Evolutionary conservation across 208 protist genomes (phyloP), one percentile per base, ranked within the genome.

Genomic region (Trypanosomatidae sp.): DNA sequence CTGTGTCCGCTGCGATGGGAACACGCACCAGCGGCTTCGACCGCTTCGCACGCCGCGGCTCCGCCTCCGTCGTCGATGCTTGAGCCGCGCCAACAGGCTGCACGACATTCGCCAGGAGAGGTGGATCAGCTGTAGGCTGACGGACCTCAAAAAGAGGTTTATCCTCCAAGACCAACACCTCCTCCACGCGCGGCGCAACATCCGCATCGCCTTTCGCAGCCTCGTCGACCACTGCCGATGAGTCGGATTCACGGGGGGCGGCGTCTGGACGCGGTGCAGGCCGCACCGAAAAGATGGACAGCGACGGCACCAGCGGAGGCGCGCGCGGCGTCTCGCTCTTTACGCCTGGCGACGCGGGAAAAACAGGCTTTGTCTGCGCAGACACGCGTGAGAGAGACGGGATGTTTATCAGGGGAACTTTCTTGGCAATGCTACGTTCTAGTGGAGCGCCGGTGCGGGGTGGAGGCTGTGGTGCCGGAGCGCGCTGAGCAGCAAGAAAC

Each of bases 401-500:
- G 66, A 92, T 84, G 55, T 91, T 79, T 50, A 95, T 89, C 4
- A 93, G 70, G 0, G 91, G 91, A 25, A 95, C 86, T 47, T 78
- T 83, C 59, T 86, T 86, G 0, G 84, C 82, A 56, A 89, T 83
- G n/a, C 46, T 71, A 28, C 73, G 64, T 39, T 68, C 65, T 10
- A 28, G n/a, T 1, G 56, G 47, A 12, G 19, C 12, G 6, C n/a
- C 12, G 22, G 81, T 9, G 1, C 53, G 59, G 1, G 28, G 28
- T 50, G n/a, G n/a, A n/a, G 55, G 70, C 36, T 59, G 70, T 3
- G 83, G 65, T n/a, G 76, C 49, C 5, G 86, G 79, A 4, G 79
- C 62, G 41, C 86, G 69, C 73, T 96, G 86, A 9, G 89, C 82
- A 55, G 84, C 83, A 10, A 97, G 70, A 83, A 97, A 97, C 71